Conservation (phyloP, 345 rosid genomes). For the Acer saccharum region DNA sequence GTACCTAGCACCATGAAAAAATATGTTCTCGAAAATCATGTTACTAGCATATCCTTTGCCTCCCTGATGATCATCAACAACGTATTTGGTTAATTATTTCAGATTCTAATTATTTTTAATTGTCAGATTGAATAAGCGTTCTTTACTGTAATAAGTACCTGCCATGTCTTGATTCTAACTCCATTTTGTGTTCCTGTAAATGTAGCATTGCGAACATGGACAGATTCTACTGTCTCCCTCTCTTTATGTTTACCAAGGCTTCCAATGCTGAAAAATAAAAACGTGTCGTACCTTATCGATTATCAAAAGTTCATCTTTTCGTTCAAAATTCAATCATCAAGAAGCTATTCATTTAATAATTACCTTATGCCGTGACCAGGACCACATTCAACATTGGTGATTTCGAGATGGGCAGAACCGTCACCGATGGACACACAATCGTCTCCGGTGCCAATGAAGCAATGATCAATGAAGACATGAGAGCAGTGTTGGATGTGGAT, state of each 20-base stretch:
- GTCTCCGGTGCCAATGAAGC: constrained; percentile 48
- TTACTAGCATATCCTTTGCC: constrained; percentile 49
- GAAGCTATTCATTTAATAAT: neutral
- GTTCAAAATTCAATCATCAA: too few species aligned
- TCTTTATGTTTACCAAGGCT: constrained; percentile 43
- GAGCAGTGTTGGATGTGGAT: constrained; percentile 47
- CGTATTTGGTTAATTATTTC: neutral
- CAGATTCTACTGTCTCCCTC: constrained; percentile 33
- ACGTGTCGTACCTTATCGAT: too few species aligned
- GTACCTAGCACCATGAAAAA: constrained; percentile 13
- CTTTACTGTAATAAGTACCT: constrained; percentile 20
- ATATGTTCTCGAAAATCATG: constrained; percentile 38
- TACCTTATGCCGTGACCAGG: constrained; percentile 69
- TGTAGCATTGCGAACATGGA: constrained; percentile 28
- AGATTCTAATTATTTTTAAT: neutral
- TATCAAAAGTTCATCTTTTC: too few species aligned
- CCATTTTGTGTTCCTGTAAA: constrained; percentile 46
- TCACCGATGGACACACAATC: constrained; percentile 58
- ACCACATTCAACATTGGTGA: constrained; percentile 42
- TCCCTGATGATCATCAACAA: constrained; percentile 32
- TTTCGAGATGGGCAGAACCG: constrained; percentile 33
- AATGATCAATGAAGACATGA: constrained; percentile 21
- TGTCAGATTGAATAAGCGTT: too few species aligned
- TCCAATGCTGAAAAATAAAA: constrained; percentile 10
- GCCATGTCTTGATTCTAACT: constrained; percentile 58